Conservation (phyloP, 2,329 filamentous ascomycete species). For the Aureobasidium sp. region DNA sequence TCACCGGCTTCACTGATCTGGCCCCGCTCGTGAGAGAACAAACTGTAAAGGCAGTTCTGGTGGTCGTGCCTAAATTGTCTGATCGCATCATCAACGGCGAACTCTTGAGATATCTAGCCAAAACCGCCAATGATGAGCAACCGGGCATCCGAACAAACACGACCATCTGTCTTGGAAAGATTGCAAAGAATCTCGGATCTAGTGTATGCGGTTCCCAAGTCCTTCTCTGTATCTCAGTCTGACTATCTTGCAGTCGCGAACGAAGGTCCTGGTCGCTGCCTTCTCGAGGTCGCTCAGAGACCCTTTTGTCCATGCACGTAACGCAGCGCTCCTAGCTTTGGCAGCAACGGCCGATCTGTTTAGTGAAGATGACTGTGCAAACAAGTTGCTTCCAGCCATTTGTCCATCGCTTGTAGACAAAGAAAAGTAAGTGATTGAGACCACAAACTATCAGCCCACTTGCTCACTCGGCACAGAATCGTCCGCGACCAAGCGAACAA, state of each 20-base stretch:
- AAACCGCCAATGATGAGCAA: conserved; percentile 95
- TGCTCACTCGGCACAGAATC: conserved; percentile 40
- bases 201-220: conserved; percentile 34
- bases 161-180: conserved; percentile 94
- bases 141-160: conserved; percentile 97
- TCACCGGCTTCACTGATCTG: conserved; percentile 89
- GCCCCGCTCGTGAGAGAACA: conserved; percentile 91
- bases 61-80: conserved; percentile 80
- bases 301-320: conserved; percentile 89
- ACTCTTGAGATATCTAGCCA: conserved; percentile 80
- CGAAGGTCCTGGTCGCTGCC: conserved; percentile 87
- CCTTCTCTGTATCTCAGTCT: conserved; percentile 20
- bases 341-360: conserved; percentile 81
- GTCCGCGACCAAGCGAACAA: conserved; percentile 88
- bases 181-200: conserved; percentile 77
- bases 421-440: conserved; percentile 57
- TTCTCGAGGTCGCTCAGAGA: conserved; percentile 85
- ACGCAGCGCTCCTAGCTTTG: conserved; percentile 79
- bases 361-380: conserved; percentile 80
- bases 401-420: conserved; percentile 86
- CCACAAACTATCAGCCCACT: too few relatives aligned
- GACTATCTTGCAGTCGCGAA: conserved; percentile 52
- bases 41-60: conserved; percentile 87
- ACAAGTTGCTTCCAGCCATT: conserved; percentile 73
- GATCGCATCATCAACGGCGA: conserved; percentile 93